Evolutionary conservation across 2,329 filamentous ascomycete species (phyloP).

Genomic region (Trichoderma atroviride): DNA sequence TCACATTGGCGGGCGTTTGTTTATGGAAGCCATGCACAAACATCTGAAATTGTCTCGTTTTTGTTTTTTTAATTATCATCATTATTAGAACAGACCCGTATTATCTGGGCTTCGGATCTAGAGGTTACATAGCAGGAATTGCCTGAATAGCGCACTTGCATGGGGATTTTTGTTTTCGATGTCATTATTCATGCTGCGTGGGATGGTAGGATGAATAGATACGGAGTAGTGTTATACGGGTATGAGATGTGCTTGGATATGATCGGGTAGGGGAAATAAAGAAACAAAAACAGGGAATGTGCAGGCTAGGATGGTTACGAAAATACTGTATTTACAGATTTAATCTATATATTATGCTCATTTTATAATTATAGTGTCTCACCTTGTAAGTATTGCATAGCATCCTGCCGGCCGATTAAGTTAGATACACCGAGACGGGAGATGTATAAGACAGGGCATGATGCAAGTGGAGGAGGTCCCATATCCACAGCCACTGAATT

Average conservation of each 20-base stretch:
- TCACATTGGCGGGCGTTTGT: conserved; percentile 19
- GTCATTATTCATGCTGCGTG: conserved; percentile 5
- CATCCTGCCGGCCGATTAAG: neutral
- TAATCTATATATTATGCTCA: neutral
- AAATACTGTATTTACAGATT: neutral
- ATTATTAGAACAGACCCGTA: conserved; percentile 12
- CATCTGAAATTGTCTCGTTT: neutral
- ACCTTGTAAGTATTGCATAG: neutral
- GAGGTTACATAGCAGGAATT: conserved; percentile 9
- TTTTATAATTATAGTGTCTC: neutral
- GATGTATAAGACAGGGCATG: conserved; percentile 8
- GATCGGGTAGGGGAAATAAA: neutral
- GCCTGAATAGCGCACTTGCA: neutral
- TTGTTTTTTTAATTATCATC: neutral
- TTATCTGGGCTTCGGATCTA: conserved; percentile 16
- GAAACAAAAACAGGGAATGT: neutral
- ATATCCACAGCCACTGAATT: neutral
- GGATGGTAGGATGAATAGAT: neutral
- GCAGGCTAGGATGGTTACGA: conserved; percentile 3
- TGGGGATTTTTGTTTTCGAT: neutral
- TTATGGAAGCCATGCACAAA: conserved; percentile 19
- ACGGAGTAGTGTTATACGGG: neutral
- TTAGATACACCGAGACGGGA: neutral
- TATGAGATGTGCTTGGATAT: conserved; percentile 14
- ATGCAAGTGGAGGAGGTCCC: neutral